phyloP scores from a whole-genome alignment of 352 stramenopile species.

The Phytophthora syringae region DNA sequence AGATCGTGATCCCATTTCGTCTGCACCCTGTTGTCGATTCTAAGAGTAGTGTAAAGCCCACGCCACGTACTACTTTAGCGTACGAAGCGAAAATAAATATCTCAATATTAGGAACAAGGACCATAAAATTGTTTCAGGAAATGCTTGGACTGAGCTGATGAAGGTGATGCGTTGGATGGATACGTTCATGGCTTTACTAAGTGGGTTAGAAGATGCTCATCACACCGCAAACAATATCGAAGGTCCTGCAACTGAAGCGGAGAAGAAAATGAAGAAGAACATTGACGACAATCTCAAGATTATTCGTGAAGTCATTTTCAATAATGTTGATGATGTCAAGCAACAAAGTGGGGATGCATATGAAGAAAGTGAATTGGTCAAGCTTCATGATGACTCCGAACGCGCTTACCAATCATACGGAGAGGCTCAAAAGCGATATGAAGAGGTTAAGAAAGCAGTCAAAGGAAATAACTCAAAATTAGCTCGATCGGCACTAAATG shows the following conservation, averaged over 20 bases:
- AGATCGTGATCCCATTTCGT: conserved; percentile 24
- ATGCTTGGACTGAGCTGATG: conserved; percentile 21
- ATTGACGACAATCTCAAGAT: background rate
- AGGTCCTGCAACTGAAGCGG: background rate
- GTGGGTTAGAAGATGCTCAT: conserved; percentile 29
- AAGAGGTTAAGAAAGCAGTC: conserved; percentile 4
- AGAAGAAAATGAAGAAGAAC: background rate
- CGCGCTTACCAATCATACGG: conserved; percentile 6
- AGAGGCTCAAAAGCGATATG: conserved; percentile 16
- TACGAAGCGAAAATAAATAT: conserved; percentile 20
- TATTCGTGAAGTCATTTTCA: conserved; percentile 1
- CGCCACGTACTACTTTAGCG: conserved; percentile 27
- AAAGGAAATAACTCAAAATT: conserved; percentile 3
- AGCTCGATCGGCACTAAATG: conserved; percentile 3
- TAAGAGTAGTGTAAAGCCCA: conserved; percentile 16
- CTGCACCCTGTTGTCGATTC: conserved; percentile 26
- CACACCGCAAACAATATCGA: too few relatives aligned
- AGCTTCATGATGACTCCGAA: conserved; percentile 17
- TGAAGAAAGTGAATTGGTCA: background rate
- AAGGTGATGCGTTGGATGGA: conserved; percentile 31
- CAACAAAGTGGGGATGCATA: background rate
- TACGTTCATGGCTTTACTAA: conserved; percentile 18
- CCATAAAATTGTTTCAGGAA: conserved; percentile 26
- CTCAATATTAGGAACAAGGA: conserved; percentile 24
- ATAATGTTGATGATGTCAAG: background rate